Evolutionary conservation across 2,329 filamentous ascomycete genomes (phyloP).

Genomic region (Ophiosphaerella herpotricha): DNA sequence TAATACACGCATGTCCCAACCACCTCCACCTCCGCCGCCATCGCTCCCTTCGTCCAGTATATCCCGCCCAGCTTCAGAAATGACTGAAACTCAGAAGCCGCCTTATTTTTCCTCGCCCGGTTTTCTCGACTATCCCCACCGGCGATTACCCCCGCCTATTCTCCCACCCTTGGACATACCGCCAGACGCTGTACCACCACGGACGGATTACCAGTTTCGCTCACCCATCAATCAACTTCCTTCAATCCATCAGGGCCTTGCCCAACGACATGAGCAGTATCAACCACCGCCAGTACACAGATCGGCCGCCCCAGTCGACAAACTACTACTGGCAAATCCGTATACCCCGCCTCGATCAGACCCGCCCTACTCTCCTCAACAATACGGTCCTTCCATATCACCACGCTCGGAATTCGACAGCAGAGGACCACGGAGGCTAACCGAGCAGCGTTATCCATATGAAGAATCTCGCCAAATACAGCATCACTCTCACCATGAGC

Average conservation of each 20-base stretch:
- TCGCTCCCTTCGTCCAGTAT: constrained; percentile 48
- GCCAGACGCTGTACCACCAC: constrained; percentile 43
- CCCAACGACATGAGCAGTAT: constrained; percentile 35
- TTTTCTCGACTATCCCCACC: constrained; percentile 48
- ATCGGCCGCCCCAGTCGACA: constrained; percentile 42
- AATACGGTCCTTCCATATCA: constrained; percentile 44
- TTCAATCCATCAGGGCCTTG: constrained; percentile 42
- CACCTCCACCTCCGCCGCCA: constrained; percentile 46
- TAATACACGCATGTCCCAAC: constrained; percentile 52
- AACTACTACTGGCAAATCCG: constrained; percentile 40
- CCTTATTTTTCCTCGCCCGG: constrained; percentile 47
- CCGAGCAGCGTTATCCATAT: constrained; percentile 40
- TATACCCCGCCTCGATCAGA: constrained; percentile 49
- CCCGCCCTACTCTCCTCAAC: constrained; percentile 46
- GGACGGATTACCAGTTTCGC: constrained; percentile 45
- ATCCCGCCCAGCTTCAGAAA: constrained; percentile 42
- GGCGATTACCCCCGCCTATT: constrained; percentile 47
- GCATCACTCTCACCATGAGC: constrained; percentile 37
- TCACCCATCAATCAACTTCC: constrained; percentile 45
- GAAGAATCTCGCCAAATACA: constrained; percentile 39
- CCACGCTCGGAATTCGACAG: constrained; percentile 43
- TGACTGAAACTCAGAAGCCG: constrained; percentile 53
- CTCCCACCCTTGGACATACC: constrained; percentile 47
- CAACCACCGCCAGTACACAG: constrained; percentile 27
- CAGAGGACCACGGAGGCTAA: constrained; percentile 31